Evolutionary conservation across 2,329 filamentous ascomycete genomes (phyloP), one percentile per base, ranked within the genome.

Genomic region (Sarocladium kiliense): DNA sequence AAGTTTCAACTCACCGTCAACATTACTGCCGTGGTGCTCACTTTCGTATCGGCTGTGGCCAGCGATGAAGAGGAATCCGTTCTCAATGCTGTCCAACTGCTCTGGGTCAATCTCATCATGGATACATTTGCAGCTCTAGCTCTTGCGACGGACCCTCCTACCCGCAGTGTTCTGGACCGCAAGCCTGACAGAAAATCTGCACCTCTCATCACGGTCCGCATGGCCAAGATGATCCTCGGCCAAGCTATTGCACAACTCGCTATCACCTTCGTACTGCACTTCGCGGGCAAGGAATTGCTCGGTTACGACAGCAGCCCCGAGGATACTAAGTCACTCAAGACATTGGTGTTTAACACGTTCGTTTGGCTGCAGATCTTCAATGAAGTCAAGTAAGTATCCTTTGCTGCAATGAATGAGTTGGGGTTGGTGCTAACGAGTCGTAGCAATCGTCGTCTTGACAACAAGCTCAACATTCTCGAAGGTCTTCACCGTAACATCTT

Each of bases 161-260:
- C 79, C 2, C 72, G 76, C 12, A 75, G 74, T 53, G 77, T 85
- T 37, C 76, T 85, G 21, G 70, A 84, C 60, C 77, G 82, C 39
- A 88, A 88, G 65, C 89, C 89, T 1, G 84, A 89, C 57, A 80
- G 85, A 2, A 91, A 91, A 65, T 86, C 82, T 27, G 86, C 87
- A 6, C 79, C 87, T 1, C 76, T 93, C 5, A 89, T 93, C 62
- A 89, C 81, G 2, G 73, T 86, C 44, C 85, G 82, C 39, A 93
- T 93, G 89, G 89, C 87, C 86, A 94, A 94, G 74, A 94, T 92
- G 88, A 92, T 94, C 57, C 81, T 91, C 54, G 89, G 88, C 0
- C 88, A 94, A 67, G 80, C 87, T 7, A 82, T 92, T 59, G 91
- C 88, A 67, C 88, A 94, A 67, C 80, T 93, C 0, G 77, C 77